A percentile compares a stretch with the other conserved stretches of the same genome.
These are phyloP conservation scores for Fusarium tjaetaba DNA, from an alignment of 2,329 filamentous ascomycete genomes.

Conservation along the genomic window DNA sequence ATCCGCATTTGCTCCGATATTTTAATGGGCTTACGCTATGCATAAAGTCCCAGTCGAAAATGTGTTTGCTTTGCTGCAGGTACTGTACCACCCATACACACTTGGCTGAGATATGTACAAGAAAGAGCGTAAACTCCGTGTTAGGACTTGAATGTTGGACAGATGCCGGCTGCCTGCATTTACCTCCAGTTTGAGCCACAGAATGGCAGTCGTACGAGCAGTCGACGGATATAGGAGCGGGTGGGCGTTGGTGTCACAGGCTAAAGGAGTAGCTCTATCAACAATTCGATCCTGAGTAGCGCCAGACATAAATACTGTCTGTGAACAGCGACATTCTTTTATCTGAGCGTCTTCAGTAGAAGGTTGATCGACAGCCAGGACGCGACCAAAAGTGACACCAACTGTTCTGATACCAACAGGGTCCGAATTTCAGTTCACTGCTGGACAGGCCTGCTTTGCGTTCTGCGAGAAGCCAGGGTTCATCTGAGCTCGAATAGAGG, in stretches of 20 bases:
- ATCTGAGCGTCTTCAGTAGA: conserved; percentile 3
- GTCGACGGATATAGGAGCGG: conserved; percentile 29
- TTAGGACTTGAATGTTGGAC: conserved; percentile 18
- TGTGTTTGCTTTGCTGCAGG: conserved; percentile 40
- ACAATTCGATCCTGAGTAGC: background rate
- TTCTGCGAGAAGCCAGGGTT: conserved; percentile 17
- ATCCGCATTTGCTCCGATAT: conserved; percentile 1
- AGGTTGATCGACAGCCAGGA: conserved; percentile 30
- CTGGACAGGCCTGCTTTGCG: background rate
- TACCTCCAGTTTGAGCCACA: conserved; percentile 26
- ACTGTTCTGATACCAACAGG: conserved; percentile 18
- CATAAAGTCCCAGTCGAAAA: conserved; percentile 20
- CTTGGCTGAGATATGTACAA: conserved; percentile 1
- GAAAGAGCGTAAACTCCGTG: conserved; percentile 14
- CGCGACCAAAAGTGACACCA: conserved; percentile 9
- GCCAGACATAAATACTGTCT: background rate
- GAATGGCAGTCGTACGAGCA: conserved; percentile 36
- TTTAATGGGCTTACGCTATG: conserved; percentile 7
- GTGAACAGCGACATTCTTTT: background rate
- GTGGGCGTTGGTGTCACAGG: conserved; percentile 10
- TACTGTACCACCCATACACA: conserved; percentile 34
- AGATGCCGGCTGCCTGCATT: conserved; percentile 25
- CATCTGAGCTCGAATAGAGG: conserved; percentile 26
- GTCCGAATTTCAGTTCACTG: conserved; percentile 14
- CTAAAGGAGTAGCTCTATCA: conserved; percentile 29